Evolutionary conservation across 2,329 filamentous ascomycete species (phyloP), one percentile per base, ranked within the genome.

Genomic region (Sporothrix pallida): DNA sequence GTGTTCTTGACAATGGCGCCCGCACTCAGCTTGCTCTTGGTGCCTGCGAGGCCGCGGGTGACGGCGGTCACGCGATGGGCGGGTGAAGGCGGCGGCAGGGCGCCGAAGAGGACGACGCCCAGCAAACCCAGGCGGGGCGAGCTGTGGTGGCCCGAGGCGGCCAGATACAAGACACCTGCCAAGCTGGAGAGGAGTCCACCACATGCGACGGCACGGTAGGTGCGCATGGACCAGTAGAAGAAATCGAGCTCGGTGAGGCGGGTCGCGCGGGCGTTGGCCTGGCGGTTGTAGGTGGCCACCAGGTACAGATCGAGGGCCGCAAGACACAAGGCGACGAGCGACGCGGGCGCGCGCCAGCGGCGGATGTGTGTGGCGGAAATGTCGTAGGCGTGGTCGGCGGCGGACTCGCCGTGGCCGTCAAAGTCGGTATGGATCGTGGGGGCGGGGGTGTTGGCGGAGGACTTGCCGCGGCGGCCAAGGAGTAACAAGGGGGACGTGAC

Each of bases 1-100:
- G 93, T 93, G 83, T 98, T 98, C 80, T 92, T 89, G 63, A 97
- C 84, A 73, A 97, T 90, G 8, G 90, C 92, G 52, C 93, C 83
- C 0, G 92, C 93, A 77, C 88, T 90, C 75, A 97, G 81, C 80
- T 91, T 94, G 72, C 88, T 87, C 80, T 90, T 87, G 13, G 88
- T 85, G 5, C 83, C 82, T 60, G 89, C 87, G 68, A 97, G 81
- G 2, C 84, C 81, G 68, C 87, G 84, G 69, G 88, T 86, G 1
- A 86, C 83, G 1, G 81, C 78, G 77, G 93, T 91, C 58, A 97
- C 82, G 75, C 93, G 89, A 80, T 93, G 90, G 0, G 90, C 87
- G 0, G 90, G 81, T 0, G 87, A 84, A 0, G 88, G 87, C 15
- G 90, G 88, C 65, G 85, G 84, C 26, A 89, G 87, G 77, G 97